Conservation (phyloP, 208 protist species). For the Herpetomonas samuelpessoai region DNA sequence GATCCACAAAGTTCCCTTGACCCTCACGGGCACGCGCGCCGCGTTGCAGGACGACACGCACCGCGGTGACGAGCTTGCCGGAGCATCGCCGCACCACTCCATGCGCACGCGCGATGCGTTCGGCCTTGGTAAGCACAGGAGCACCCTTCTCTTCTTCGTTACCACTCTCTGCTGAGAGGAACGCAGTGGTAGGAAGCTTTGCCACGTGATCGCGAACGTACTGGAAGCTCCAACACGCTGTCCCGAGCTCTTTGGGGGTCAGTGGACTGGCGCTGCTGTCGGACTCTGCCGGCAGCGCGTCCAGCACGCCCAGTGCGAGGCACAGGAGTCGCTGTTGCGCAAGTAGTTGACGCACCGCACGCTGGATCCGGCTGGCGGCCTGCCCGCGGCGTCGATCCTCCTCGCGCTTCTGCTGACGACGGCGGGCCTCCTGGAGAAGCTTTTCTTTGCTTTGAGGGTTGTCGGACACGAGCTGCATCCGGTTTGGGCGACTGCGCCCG, state of each 20-base stretch:
- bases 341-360: constrained; percentile 39
- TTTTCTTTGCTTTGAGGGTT: constrained; percentile 40
- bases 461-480: constrained; percentile 63
- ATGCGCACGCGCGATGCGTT: neutral
- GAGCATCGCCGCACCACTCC: neutral
- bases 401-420: constrained; percentile 43
- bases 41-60: too few species aligned
- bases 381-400: constrained; percentile 28
- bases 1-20: too few species aligned
- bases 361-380: constrained; percentile 43
- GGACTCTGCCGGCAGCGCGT: neutral
- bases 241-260: constrained; percentile 13
- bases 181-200: constrained; percentile 8
- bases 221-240: constrained; percentile 28
- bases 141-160: neutral
- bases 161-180: neutral
- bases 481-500: constrained; percentile 54
- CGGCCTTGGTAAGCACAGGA: neutral
- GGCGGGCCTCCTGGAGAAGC: constrained; percentile 51
- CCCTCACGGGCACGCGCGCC: too few species aligned
- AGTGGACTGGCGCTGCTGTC: neutral
- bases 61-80: constrained; percentile 1
- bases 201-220: constrained; percentile 20
- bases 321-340: constrained; percentile 17
- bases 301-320: constrained; percentile 18